These are phyloP conservation scores for Pulveroboletus sp. DNA, from an alignment of 768 basidiomycete genomes.

Conservation along the genomic window DNA sequence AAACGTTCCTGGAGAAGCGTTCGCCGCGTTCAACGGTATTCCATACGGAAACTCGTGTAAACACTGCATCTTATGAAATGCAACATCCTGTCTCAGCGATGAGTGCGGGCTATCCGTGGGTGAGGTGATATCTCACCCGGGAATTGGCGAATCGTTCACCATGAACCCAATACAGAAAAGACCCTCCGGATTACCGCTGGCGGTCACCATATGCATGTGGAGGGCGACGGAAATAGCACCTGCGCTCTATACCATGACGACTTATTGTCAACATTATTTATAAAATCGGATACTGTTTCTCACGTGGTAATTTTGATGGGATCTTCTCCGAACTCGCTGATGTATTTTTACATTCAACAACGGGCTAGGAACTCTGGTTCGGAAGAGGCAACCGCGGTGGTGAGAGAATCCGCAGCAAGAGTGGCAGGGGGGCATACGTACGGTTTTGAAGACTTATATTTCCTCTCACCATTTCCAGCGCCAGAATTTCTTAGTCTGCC, in stretches of 20 bases:
- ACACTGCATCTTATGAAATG: constrained; percentile 32
- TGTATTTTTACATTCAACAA: constrained; percentile 59
- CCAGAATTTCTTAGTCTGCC: constrained; percentile 39
- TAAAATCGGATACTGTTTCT: too few relatives aligned
- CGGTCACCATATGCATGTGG: constrained; percentile 32
- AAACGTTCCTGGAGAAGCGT: constrained; percentile 30
- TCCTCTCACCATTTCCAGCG: too few relatives aligned
- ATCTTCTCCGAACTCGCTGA: constrained; percentile 58
- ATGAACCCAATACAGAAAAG: constrained; percentile 33
- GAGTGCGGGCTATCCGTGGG: constrained; percentile 21
- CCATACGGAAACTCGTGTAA: constrained; percentile 32
- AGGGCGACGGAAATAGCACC: constrained; percentile 36
- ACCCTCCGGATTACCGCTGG: constrained; percentile 20
- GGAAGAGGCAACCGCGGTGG: too few relatives aligned
- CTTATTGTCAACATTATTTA: too few relatives aligned
- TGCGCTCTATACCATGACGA: too few relatives aligned
- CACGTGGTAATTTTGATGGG: constrained; percentile 39
- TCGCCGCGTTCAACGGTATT: constrained; percentile 30
- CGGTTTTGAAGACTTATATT: constrained; percentile 52
- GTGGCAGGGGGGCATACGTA: background rate
- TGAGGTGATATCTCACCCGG: constrained; percentile 18
- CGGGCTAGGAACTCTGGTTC: constrained; percentile 37
- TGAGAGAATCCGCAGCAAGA: too few relatives aligned
- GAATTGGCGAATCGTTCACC: constrained; percentile 40
- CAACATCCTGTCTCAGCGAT: constrained; percentile 30